Evolutionary conservation across 306 rosid species (phyloP).

Genomic region (Castanospermum australe): DNA sequence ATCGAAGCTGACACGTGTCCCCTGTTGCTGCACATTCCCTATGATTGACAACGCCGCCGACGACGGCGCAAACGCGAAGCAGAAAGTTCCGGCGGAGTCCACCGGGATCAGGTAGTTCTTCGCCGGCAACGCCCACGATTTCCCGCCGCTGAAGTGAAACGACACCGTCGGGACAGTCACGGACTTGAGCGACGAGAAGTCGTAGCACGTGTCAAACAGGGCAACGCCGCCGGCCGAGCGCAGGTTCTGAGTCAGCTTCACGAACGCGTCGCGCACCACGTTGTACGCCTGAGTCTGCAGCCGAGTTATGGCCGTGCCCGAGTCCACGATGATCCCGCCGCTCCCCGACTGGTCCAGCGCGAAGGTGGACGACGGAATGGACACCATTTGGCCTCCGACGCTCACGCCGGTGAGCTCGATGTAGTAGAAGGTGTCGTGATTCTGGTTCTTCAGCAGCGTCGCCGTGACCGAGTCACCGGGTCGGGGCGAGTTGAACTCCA

Average conservation of each 20-base stretch:
- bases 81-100: conserved; percentile 59
- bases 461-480: conserved; percentile 66
- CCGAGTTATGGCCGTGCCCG: conserved; percentile 85
- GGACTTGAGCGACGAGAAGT: conserved; percentile 43
- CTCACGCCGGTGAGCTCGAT: conserved; percentile 60
- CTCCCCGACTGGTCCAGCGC: conserved; percentile 42
- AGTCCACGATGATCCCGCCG: conserved; percentile 88
- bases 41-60: conserved; percentile 62
- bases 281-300: conserved; percentile 57
- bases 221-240: conserved; percentile 38
- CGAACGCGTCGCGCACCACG: conserved; percentile 75
- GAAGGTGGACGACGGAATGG: conserved; percentile 56
- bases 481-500: conserved; percentile 76
- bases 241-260: conserved; percentile 42
- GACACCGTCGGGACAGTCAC: conserved; percentile 84
- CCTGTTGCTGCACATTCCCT: conserved; percentile 95
- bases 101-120: conserved; percentile 83
- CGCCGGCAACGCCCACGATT: conserved; percentile 56
- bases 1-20: conserved; percentile 92
- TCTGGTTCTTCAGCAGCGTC: conserved; percentile 38
- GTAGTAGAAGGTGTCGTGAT: conserved; percentile 59
- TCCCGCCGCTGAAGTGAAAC: conserved; percentile 53
- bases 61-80: conserved; percentile 93
- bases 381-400: conserved; percentile 56
- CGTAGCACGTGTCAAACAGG: conserved; percentile 88